These are phyloP conservation scores for Acanthamoeba triangularis DNA, from an alignment of 208 protist species.

Conservation along the genomic window DNA sequence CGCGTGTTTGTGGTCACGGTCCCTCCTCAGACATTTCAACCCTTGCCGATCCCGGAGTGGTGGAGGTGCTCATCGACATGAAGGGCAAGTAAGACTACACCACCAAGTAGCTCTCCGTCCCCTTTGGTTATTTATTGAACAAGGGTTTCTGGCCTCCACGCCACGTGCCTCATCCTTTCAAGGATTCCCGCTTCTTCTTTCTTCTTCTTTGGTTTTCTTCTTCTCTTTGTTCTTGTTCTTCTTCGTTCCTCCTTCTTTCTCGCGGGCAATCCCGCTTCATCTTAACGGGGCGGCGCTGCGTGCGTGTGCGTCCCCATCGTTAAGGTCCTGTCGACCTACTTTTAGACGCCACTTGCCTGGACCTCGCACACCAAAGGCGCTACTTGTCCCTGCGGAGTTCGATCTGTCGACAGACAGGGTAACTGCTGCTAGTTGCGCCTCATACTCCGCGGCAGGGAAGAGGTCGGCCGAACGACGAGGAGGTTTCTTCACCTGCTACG, in stretches of 20 bases:
- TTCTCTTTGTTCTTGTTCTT: neutral
- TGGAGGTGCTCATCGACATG: constrained; percentile 18
- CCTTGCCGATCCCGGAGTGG: constrained; percentile 16
- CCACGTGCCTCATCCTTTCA: too few species aligned
- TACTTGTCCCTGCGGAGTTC: neutral
- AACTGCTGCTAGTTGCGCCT: neutral
- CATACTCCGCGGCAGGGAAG: neutral
- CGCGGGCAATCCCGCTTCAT: neutral
- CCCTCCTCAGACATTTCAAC: neutral
- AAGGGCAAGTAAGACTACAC: constrained; percentile 10
- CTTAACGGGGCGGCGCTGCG: neutral
- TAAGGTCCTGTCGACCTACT: neutral
- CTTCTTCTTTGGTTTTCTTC: neutral
- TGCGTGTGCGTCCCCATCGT: neutral
- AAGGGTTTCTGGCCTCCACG: neutral
- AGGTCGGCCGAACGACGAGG: neutral
- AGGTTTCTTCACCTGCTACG: too few species aligned
- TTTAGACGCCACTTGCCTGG: neutral
- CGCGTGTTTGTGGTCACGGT: too few species aligned
- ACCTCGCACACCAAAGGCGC: too few species aligned
- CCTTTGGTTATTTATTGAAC: neutral
- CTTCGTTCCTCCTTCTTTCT: neutral
- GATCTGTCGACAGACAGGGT: neutral
- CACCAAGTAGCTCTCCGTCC: neutral
- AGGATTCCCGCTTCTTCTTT: too few species aligned